phyloP scores from a whole-genome alignment of 2,329 filamentous ascomycete genomes.

The Colletotrichum graminicola region DNA sequence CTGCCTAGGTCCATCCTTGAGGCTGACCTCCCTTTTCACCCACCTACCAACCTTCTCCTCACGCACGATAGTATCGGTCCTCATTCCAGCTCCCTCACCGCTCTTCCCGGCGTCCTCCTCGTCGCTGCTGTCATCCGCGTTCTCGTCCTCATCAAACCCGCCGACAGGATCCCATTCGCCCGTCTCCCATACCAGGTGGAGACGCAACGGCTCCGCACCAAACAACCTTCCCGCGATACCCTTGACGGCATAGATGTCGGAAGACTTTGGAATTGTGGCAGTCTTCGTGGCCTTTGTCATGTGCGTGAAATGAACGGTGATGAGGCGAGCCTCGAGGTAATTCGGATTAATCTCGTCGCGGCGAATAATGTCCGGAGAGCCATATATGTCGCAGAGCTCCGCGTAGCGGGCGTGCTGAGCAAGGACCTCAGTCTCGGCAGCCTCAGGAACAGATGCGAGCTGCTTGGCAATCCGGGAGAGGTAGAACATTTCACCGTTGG shows the following conservation, averaged over 20 bases:
- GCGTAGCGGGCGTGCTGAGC: conserved; percentile 77
- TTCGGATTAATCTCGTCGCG: conserved; percentile 74
- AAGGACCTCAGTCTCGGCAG: conserved; percentile 67
- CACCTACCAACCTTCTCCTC: conserved; percentile 66
- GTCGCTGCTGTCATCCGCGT: conserved; percentile 64
- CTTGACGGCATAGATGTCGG: conserved; percentile 85
- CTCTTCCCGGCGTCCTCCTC: conserved; percentile 56
- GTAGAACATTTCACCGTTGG: conserved; percentile 94
- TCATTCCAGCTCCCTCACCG: conserved; percentile 44
- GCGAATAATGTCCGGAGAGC: conserved; percentile 74
- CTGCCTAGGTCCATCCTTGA: conserved; percentile 83
- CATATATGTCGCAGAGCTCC: conserved; percentile 81
- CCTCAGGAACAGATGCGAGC: conserved; percentile 70
- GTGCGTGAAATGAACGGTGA: conserved; percentile 71
- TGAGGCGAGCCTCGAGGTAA: conserved; percentile 84
- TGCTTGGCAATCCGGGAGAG: conserved; percentile 85
- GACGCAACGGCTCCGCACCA: conserved; percentile 69
- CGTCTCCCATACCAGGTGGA: conserved; percentile 87
- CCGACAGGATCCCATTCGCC: conserved; percentile 88
- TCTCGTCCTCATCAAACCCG: conserved; percentile 67
- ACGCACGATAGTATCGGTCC: conserved; percentile 5
- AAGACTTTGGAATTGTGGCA: conserved; percentile 76
- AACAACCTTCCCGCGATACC: conserved; percentile 82
- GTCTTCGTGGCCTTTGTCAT: conserved; percentile 48
- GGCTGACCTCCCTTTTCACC: conserved; percentile 82